Conservation (phyloP, 768 basidiomycete species). For the Termitomyces sp. region DNA sequence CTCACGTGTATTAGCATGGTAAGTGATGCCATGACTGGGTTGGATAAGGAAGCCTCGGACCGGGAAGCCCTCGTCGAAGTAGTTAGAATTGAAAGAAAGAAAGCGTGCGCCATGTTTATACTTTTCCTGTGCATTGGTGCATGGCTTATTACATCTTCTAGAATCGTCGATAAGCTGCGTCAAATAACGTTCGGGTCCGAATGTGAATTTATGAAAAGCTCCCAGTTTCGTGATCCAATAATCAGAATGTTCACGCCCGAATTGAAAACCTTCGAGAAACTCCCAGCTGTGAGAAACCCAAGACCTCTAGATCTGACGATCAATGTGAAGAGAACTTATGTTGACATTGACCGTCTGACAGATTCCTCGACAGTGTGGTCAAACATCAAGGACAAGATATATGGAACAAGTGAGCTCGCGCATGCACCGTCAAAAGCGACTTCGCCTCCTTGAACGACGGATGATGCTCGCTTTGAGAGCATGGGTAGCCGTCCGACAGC, state of each 20-base stretch:
- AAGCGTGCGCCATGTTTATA: constrained; percentile 14
- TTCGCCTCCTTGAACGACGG: constrained; percentile 19
- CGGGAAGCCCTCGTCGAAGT: constrained; percentile 17
- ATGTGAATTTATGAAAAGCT: constrained; percentile 12
- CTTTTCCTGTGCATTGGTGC: background rate
- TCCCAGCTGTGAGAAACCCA: constrained; percentile 16
- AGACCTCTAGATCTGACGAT: constrained; percentile 21
- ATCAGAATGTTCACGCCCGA: background rate
- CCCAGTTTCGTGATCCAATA: constrained; percentile 3
- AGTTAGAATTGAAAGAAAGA: constrained; percentile 11
- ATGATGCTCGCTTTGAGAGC: constrained; percentile 16
- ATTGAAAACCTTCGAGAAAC: constrained; percentile 14
- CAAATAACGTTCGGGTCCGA: constrained; percentile 16
- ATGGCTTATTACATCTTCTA: no score
- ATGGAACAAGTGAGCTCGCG: constrained; percentile 21
- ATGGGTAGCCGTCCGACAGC: constrained; percentile 24
- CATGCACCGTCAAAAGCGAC: constrained; percentile 11
- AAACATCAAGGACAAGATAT: constrained; percentile 27
- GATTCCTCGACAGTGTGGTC: constrained; percentile 22
- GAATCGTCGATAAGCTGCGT: constrained; percentile 16
- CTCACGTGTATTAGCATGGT: constrained; percentile 2
- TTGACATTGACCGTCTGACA: background rate
- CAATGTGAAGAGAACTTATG: constrained; percentile 9
- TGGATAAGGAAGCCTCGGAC: background rate
- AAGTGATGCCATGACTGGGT: constrained; percentile 12